Base-by-base conservation (phyloP, 2,329 filamentous ascomycete species). In the Colletotrichum euphorbiae region DNA sequence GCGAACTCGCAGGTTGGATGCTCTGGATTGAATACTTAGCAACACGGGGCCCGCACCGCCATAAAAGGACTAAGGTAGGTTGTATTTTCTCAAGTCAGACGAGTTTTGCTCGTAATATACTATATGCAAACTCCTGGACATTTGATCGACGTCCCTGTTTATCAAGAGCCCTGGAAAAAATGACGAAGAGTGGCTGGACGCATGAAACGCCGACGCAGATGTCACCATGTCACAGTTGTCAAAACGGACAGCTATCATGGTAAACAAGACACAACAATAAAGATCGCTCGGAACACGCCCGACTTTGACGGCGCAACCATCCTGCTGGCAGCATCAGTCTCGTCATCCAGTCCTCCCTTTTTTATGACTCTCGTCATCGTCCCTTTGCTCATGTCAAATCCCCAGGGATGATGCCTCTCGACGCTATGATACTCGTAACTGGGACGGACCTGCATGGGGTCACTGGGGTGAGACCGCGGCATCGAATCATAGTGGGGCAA, bases 391-490 rank as follows among this genome's bases (percentile, higher is more conserved):
- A 28, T 28, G 7, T 7, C 28, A 28, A 28, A 7, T n/a, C 40
- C 13, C 21, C 61, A 42, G 40, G 57, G 59, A 58, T 66, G 54
- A 66, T 69, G 54, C 61, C 48, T 55, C 46, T 60, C 66, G 33
- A 42, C 61, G 61, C 66, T 60, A 60, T 69, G 55, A 66, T 54
- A 59, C 15, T 51, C 48, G 17, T 46, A 38, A 62, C 58, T 48
- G 57, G 54, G 52, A 59, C 62, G 62, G 62, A 66, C 50, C 58
- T 67, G 64, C 64, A 56, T 56, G 50, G 57, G 28, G 33, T 52
- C 24, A 62, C 51, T 56, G 50, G 57, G 28, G 33, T 52, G 36
- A 62, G 59, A 55, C 52, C 48, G 33, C 33, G 38, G 48, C 50
- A 33, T 50, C 63, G 58, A 67, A 67, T 62, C 63, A 62, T 36